phyloP scores from a whole-genome alignment of 2,329 filamentous ascomycete species.

The Exophiala alcalophila region DNA sequence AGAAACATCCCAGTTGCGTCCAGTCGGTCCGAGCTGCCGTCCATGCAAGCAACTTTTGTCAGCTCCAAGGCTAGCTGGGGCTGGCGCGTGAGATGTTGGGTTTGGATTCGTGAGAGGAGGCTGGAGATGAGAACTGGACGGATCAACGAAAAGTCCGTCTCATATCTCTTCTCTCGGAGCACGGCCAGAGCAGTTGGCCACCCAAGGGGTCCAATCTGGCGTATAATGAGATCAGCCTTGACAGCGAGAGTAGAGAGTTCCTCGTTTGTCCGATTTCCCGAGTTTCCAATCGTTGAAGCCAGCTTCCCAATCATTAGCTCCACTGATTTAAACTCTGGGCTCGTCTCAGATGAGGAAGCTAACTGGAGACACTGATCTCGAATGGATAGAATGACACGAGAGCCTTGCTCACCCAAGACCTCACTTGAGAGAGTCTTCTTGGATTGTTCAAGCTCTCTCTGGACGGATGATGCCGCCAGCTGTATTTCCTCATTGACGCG shows the following conservation, averaged over 20 bases:
- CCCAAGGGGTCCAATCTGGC: slow-evolving; percentile 1
- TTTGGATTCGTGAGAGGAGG: slow-evolving; percentile 7
- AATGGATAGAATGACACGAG: slow-evolving; percentile 2
- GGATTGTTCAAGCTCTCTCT: slow-evolving; percentile 1
- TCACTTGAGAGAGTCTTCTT: not conserved
- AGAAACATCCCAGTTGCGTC: slow-evolving; percentile 27
- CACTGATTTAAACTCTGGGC: not conserved
- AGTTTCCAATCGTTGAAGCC: not conserved
- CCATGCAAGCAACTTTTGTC: slow-evolving; percentile 40
- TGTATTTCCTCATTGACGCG: slow-evolving; percentile 1
- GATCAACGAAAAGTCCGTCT: slow-evolving; percentile 1
- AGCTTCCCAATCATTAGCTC: slow-evolving; percentile 7
- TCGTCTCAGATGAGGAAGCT: not conserved
- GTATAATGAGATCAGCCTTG: slow-evolving; percentile 11
- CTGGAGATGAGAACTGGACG: slow-evolving; percentile 7
- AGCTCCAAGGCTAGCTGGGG: slow-evolving; percentile 12
- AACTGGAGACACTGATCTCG: slow-evolving; percentile 6
- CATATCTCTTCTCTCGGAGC: slow-evolving; percentile 3
- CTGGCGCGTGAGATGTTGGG: slow-evolving; percentile 7
- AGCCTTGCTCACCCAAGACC: not conserved
- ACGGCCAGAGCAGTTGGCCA: slow-evolving; percentile 2
- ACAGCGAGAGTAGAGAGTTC: slow-evolving; percentile 6
- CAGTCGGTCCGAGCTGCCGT: not conserved
- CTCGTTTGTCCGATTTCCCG: slow-evolving; percentile 2
- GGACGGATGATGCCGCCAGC: not conserved